Conservation (phyloP, 257 asterid species). For the Nicotiana knightiana region DNA sequence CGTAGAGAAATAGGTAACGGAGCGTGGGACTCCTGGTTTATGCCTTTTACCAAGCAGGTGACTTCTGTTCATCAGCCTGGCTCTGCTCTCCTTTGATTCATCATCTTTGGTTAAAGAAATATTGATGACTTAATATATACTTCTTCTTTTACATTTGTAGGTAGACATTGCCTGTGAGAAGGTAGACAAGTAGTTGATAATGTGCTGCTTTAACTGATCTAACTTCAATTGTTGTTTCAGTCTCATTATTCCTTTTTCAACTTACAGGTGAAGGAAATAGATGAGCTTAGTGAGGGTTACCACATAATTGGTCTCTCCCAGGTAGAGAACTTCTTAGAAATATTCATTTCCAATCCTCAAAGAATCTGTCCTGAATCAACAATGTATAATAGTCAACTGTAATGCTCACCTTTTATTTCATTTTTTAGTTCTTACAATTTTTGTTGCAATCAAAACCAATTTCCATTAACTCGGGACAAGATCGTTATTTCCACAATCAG, state of each 20-base stretch:
- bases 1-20: constrained; percentile 84
- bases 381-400: neutral
- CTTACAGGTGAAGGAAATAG: constrained; percentile 64
- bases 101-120: neutral
- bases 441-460: neutral
- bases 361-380: neutral
- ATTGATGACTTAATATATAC: constrained; percentile 4
- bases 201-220: constrained; percentile 22
- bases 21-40: constrained; percentile 82
- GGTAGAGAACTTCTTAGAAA: constrained; percentile 28
- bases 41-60: constrained; percentile 73
- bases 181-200: constrained; percentile 33
- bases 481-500: neutral
- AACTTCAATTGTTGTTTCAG: constrained; percentile 5
- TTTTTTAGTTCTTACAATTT: neutral
- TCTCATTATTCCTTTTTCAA: constrained; percentile 13
- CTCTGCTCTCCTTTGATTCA: neutral
- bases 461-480: neutral
- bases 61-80: constrained; percentile 1
- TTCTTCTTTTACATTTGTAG: constrained; percentile 28
- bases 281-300: constrained; percentile 71
- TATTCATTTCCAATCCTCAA: neutral
- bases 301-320: constrained; percentile 75
- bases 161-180: constrained; percentile 71
- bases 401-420: neutral